Conservation (phyloP, 805 yeast species). For the Ogataea methylovora region DNA sequence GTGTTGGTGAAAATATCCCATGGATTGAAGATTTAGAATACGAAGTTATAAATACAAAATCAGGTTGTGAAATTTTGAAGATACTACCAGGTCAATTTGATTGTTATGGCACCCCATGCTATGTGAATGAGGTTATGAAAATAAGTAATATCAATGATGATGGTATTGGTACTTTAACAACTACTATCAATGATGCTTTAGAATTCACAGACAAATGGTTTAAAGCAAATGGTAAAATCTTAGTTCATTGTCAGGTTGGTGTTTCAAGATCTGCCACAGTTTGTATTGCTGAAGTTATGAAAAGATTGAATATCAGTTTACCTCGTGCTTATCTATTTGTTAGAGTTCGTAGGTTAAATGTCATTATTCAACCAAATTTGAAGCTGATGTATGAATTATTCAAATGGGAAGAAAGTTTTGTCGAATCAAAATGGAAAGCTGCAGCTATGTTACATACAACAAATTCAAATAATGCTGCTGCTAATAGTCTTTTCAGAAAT, state of each 20-base stretch:
- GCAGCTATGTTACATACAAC: conserved; percentile 3
- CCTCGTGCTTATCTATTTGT: conserved; percentile 81
- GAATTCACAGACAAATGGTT: conserved; percentile 54
- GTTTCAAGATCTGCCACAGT: conserved; percentile 94
- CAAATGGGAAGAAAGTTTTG: conserved; percentile 49
- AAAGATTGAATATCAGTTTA: conserved; percentile 54
- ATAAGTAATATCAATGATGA: conserved; percentile 81
- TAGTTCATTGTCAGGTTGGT: conserved; percentile 94
- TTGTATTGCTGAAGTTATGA: conserved; percentile 93
- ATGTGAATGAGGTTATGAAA: conserved; percentile 44
- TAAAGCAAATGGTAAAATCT: conserved; percentile 37
- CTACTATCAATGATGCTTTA: conserved; percentile 55
- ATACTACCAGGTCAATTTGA: conserved; percentile 12
- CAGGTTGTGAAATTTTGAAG: conserved; percentile 22
- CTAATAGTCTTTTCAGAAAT: not conserved
- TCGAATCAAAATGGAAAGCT: conserved; percentile 8
- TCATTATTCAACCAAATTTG: conserved; percentile 89
- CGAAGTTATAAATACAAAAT: conserved; percentile 10
- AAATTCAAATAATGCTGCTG: not conserved
- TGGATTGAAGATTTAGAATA: conserved; percentile 42
- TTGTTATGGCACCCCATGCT: conserved; percentile 13
- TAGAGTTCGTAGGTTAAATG: conserved; percentile 83
- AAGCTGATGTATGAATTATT: conserved; percentile 86
- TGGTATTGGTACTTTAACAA: conserved; percentile 73
- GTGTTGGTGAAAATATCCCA: conserved; percentile 74